phyloP scores from a whole-genome alignment of 176 grass and related monocot species.

The Cenchrus purpureus region DNA sequence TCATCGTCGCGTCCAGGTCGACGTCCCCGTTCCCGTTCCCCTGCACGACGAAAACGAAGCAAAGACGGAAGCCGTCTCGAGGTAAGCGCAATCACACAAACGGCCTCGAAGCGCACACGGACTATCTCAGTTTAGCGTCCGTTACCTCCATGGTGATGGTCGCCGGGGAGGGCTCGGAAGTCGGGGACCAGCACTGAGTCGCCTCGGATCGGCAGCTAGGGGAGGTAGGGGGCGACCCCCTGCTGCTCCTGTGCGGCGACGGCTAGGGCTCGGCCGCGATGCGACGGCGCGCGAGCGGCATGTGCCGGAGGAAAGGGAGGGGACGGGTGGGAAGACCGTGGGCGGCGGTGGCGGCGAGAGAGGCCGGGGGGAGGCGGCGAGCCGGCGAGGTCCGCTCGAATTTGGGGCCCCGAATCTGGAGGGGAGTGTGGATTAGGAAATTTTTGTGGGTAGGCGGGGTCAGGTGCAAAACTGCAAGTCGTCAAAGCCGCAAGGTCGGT shows the following conservation, averaged over 20 bases:
- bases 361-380: not conserved
- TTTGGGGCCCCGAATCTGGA: slow-evolving; percentile 8
- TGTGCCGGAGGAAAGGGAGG: not conserved
- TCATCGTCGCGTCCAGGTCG: slow-evolving; percentile 61
- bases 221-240: not conserved
- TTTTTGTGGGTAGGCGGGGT: not conserved
- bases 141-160: slow-evolving; percentile 43
- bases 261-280: not conserved
- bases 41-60: slow-evolving; percentile 37
- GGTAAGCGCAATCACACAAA: not conserved
- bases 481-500: not conserved
- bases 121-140: not conserved
- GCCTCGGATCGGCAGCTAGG: slow-evolving; percentile 4
- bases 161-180: not conserved
- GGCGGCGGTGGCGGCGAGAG: not conserved
- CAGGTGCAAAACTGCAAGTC: not conserved
- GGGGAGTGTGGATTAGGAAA: not conserved
- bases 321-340: not conserved
- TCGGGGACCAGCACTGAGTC: not conserved
- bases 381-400: slow-evolving; percentile 1
- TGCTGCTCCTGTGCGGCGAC: not conserved
- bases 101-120: no score
- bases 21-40: slow-evolving; percentile 45
- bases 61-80: not conserved
- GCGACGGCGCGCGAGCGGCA: not conserved